These are phyloP conservation scores for Stemphylium beticola DNA, from an alignment of 2,329 filamentous ascomycete genomes.

Conservation along the genomic window DNA sequence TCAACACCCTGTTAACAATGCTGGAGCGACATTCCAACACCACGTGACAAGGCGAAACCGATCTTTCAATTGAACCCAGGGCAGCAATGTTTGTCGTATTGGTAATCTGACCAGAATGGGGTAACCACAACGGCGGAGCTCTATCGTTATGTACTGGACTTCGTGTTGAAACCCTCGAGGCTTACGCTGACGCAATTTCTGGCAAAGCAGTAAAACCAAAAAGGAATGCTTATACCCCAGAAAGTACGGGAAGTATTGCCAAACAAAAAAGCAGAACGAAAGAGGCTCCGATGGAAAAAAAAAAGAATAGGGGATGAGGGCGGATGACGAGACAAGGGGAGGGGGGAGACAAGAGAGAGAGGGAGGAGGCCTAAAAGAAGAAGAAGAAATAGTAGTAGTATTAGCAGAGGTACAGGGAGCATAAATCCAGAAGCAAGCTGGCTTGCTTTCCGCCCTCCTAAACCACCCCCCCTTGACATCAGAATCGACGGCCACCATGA, in stretches of 20 bases:
- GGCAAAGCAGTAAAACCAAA: neutral
- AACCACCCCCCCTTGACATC: slow-evolving; percentile 3
- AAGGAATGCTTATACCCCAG: slow-evolving; percentile 1
- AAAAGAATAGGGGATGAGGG: neutral
- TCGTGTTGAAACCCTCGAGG: neutral
- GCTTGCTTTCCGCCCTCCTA: neutral
- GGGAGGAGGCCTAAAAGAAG: neutral
- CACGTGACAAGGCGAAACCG: slow-evolving; percentile 1
- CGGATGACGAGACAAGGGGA: neutral
- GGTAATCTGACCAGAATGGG: neutral
- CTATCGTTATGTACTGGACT: slow-evolving; percentile 1
- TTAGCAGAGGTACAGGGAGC: neutral
- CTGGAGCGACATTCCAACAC: slow-evolving; percentile 7
- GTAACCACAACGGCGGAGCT: neutral
- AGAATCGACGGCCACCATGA: slow-evolving; percentile 7
- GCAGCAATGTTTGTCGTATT: neutral
- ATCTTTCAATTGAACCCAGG: neutral
- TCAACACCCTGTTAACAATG: slow-evolving; percentile 8
- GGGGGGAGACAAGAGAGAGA: slow-evolving; percentile 2
- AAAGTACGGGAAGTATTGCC: neutral
- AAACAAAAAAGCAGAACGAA: slow-evolving; percentile 1
- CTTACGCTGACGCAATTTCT: neutral
- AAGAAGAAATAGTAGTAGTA: neutral
- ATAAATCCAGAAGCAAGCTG: neutral
- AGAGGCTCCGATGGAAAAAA: neutral